Base-by-base conservation (phyloP, 306 rosid genomes). In the Prunus kanzakura region DNA sequence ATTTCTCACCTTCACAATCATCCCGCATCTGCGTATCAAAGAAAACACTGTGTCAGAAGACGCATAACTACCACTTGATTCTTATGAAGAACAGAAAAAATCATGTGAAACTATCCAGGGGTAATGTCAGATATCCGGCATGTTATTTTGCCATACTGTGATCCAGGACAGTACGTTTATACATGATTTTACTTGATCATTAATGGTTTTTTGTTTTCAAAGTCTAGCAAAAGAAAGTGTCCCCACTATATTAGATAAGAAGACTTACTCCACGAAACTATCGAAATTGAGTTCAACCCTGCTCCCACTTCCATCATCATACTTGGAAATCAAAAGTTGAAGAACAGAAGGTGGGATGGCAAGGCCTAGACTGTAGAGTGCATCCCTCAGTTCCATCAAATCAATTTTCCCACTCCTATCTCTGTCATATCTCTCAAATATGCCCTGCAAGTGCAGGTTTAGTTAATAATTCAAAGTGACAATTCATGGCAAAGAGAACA, bases 401-500 rank as follows among this genome's bases (percentile, higher is more conserved):
- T 92, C 95, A 73, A 94, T 94, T 68, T 83, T 92, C 35, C 97
- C 96, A 77, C 98, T 94, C 78, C 85, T 82, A 82, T 94, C 97
- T 86, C 74, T 86, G 77, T 94, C 97, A 41, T 92, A 94, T 81
- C 91, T 85, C 88, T 94, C 92, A 66, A 92, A 94, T 74, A 88
- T 88, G 69, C 77, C 86, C 98, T 94, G 81, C 82, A 69, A 73
- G 30, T 50, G 29, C 64, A 76, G 55, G 23, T 57, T 57, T 22
- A 50, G 32, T 62, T 43, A 5, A 75, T 18, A 72, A 64, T 47
- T 27, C 43, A 64, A 54, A 22, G 47, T 74, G 65, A 81, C 68
- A 72, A 58, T 4, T 20, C 13, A 29, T 8, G 20, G 32, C 19
- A 4, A 43, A 47, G 13, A 72, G 30, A 25, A 49, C 12, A 45